phyloP scores from a whole-genome alignment of 202 grass and related monocot genomes.

The Digitaria exilis region DNA sequence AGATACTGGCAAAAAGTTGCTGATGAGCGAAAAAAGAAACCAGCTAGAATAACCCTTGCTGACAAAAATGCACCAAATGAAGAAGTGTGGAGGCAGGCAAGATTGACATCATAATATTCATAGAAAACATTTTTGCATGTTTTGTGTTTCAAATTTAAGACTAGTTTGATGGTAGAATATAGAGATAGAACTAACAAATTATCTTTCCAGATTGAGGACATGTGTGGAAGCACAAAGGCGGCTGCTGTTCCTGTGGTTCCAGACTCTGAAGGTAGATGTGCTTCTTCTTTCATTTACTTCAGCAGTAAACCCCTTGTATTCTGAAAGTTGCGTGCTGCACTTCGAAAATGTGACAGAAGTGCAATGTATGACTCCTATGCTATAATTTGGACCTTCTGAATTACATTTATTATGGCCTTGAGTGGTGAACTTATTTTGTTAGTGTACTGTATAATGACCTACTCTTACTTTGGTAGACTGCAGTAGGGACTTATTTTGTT shows the following conservation, averaged over 20 bases:
- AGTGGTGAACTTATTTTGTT: not conserved
- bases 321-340: not conserved
- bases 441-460: not conserved
- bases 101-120: slow-evolving; percentile 25
- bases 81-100: slow-evolving; percentile 95
- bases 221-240: slow-evolving; percentile 73
- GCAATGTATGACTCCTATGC: not conserved
- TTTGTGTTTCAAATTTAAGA: slow-evolving; percentile 22
- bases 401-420: not conserved
- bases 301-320: not conserved
- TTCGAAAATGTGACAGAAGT: slow-evolving; percentile 23
- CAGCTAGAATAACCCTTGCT: slow-evolving; percentile 87
- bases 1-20: slow-evolving; percentile 92
- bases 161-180: slow-evolving; percentile 18
- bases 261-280: slow-evolving; percentile 82
- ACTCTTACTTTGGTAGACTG: not conserved
- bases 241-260: slow-evolving; percentile 86
- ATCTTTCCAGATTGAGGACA: slow-evolving; percentile 83
- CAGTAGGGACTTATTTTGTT: not conserved
- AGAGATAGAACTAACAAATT: slow-evolving; percentile 36
- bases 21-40: slow-evolving; percentile 88
- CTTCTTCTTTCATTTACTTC: slow-evolving; percentile 3
- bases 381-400: not conserved
- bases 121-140: not conserved
- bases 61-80: slow-evolving; percentile 99